A percentile compares a stretch with the other conserved stretches of the same genome.
Conservation (phyloP, 2,329 filamentous ascomycete genomes). For the Botrytis byssoidea region DNA sequence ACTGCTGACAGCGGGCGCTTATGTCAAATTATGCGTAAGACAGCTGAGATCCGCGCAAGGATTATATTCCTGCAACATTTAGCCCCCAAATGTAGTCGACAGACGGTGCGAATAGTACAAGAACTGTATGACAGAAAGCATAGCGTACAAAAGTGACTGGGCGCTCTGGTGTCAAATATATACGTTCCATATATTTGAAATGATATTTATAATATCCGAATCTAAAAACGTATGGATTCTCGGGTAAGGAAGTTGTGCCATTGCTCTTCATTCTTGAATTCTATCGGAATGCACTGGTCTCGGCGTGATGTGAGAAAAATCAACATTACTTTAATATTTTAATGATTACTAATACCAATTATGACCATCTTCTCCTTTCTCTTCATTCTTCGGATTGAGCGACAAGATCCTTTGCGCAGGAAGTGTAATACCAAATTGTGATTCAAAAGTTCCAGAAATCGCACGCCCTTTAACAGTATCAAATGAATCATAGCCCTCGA, state of each 20-base stretch:
- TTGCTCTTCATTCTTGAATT: not conserved
- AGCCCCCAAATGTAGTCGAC: not conserved
- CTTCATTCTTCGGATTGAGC: constrained; percentile 56
- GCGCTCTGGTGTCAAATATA: not conserved
- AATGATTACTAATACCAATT: constrained; percentile 53
- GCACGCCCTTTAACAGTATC: constrained; percentile 51
- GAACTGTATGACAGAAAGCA: not conserved
- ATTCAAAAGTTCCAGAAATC: constrained; percentile 59
- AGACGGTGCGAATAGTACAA: not conserved
- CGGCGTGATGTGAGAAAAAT: not conserved
- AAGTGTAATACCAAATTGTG: constrained; percentile 51
- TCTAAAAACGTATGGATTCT: not conserved
- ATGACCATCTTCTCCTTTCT: constrained; percentile 53
- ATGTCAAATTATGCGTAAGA: not conserved
- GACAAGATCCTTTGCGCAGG: constrained; percentile 57
- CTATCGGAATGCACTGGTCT: not conserved
- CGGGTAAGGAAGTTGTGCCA: not conserved
- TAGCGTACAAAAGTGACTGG: not conserved
- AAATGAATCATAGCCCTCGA: constrained; percentile 53
- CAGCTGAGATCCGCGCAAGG: constrained; percentile 6
- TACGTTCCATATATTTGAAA: not conserved
- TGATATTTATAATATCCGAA: not conserved
- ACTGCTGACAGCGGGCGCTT: constrained; percentile 1
- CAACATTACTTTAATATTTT: not conserved
- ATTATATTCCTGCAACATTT: not conserved